These are phyloP conservation scores for Erodium chrysanthum DNA, from an alignment of 441 rosid genomes.

Conservation along the genomic window DNA sequence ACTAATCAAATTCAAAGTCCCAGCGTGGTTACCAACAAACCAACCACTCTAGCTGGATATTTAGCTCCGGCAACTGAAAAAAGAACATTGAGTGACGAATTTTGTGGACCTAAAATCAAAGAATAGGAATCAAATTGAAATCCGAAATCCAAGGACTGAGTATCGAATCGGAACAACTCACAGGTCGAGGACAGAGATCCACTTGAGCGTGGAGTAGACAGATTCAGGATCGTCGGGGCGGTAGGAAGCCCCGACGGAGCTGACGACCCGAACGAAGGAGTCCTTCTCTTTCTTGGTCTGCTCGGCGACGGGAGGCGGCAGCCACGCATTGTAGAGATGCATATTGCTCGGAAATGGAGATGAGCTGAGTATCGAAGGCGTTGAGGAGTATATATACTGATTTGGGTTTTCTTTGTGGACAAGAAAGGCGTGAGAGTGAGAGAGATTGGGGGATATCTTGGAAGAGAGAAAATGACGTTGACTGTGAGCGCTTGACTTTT, in stretches of 20 bases:
- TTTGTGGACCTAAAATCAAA: too few relatives aligned
- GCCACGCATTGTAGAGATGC: conserved; percentile 96
- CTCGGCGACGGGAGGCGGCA: conserved; percentile 88
- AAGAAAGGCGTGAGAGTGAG: conserved; percentile 5
- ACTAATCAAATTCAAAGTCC: not conserved
- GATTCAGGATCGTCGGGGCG: conserved; percentile 80
- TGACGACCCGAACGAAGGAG: conserved; percentile 61
- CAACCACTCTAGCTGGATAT: not conserved
- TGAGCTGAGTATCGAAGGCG: not conserved
- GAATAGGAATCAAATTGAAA: too few relatives aligned
- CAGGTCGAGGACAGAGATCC: conserved; percentile 93
- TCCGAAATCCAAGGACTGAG: too few relatives aligned
- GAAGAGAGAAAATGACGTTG: conserved; percentile 5
- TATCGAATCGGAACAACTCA: conserved; percentile 23
- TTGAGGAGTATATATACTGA: not conserved
- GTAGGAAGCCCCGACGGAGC: conserved; percentile 47
- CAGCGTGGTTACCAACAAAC: not conserved
- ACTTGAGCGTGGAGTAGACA: conserved; percentile 75
- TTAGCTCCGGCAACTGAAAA: not conserved
- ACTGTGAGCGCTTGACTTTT: conserved; percentile 6
- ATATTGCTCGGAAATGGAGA: conserved; percentile 21
- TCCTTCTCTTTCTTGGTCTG: conserved; percentile 69
- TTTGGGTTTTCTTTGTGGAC: conserved; percentile 12
- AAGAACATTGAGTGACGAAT: too few relatives aligned
- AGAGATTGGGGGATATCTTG: not conserved